These are phyloP conservation scores for Colletotrichum tabaci DNA, from an alignment of 2,329 filamentous ascomycete genomes.

Conservation along the genomic window DNA sequence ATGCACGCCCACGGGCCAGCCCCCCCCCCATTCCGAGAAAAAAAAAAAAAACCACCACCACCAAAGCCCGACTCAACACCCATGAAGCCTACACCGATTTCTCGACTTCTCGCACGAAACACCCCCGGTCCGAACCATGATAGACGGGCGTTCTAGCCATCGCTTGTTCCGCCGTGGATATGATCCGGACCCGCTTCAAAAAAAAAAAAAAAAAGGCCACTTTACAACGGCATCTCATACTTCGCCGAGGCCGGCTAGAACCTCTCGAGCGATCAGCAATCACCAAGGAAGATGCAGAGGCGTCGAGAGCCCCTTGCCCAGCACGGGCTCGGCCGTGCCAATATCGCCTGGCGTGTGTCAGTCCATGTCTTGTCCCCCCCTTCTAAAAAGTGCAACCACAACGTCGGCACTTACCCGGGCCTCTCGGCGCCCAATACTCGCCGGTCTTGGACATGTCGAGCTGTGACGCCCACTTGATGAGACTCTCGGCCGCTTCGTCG, in stretches of 20 bases:
- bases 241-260: conserved; percentile 15
- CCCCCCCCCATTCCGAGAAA: background rate
- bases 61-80: conserved; percentile 23
- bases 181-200: background rate
- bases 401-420: conserved; percentile 67
- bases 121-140: conserved; percentile 13
- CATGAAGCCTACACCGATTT: conserved; percentile 31
- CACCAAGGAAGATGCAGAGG: conserved; percentile 79
- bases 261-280: conserved; percentile 43
- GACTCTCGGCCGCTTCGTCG: conserved; percentile 74
- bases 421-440: conserved; percentile 81
- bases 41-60: no score
- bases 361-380: conserved; percentile 22
- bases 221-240: background rate
- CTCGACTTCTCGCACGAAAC: conserved; percentile 2
- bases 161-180: background rate
- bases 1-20: background rate
- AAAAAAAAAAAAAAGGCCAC: no score
- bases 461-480: conserved; percentile 73
- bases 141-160: background rate
- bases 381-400: conserved; percentile 15
- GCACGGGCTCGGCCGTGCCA: conserved; percentile 75
- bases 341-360: conserved; percentile 69
- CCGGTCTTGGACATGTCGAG: conserved; percentile 78
- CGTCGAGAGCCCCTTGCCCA: conserved; percentile 74